Evolutionary conservation across 192 early-diverging fungal genomes (phyloP).

Genomic region (Coemansia furcata): DNA sequence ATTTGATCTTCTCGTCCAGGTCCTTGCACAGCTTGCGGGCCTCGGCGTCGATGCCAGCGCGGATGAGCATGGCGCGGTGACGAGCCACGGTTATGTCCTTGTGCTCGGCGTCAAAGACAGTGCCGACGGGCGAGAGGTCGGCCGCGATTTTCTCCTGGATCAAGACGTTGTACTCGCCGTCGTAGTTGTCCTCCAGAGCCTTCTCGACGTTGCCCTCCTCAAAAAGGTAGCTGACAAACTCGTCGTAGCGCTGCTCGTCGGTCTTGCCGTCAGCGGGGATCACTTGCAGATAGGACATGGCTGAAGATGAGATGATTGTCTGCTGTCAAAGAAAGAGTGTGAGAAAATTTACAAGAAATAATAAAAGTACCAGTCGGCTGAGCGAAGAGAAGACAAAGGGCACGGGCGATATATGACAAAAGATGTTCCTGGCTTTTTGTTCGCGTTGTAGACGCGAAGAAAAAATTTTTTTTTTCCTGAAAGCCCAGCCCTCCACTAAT

Average conservation of each 20-base stretch:
- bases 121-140: slow-evolving; percentile 39
- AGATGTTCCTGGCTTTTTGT: not conserved
- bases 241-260: slow-evolving; percentile 52
- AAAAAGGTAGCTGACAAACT: slow-evolving; percentile 36
- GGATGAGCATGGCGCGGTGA: slow-evolving; percentile 50
- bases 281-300: slow-evolving; percentile 44
- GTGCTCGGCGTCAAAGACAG: slow-evolving; percentile 37
- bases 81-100: slow-evolving; percentile 33
- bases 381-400: not conserved
- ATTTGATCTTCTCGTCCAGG: slow-evolving; percentile 46
- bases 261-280: slow-evolving; percentile 49
- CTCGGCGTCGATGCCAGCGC: slow-evolving; percentile 32
- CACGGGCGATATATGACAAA: not conserved
- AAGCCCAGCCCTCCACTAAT: not conserved
- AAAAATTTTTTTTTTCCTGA: slow-evolving; percentile 3
- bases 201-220: slow-evolving; percentile 49
- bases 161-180: slow-evolving; percentile 42
- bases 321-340: slow-evolving; percentile 6
- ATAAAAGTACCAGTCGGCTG: not conserved
- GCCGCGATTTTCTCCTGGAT: slow-evolving; percentile 53
- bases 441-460: not conserved
- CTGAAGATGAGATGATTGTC: not conserved
- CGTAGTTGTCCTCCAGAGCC: slow-evolving; percentile 43
- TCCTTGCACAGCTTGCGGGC: slow-evolving; percentile 46
- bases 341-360: not conserved